phyloP scores from a whole-genome alignment of 164 flowering plant genomes.

The Tetracentron sinense region DNA sequence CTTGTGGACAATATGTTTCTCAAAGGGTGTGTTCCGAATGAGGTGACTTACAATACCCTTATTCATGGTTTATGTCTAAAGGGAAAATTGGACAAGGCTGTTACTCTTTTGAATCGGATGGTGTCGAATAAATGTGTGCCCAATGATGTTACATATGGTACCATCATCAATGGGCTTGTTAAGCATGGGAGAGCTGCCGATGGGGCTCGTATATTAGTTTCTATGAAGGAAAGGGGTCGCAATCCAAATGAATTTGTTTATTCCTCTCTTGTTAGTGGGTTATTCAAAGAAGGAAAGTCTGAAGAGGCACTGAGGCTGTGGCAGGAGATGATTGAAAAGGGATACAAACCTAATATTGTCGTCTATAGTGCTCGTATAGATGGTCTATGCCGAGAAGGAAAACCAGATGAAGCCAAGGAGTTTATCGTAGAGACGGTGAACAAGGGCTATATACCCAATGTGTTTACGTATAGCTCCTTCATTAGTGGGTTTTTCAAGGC shows the following conservation, averaged over 20 bases:
- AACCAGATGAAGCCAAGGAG: conserved; percentile 47
- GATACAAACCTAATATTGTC: conserved; percentile 58
- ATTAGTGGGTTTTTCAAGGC: conserved; percentile 62
- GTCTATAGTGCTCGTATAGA: conserved; percentile 71
- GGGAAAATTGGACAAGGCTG: conserved; percentile 76
- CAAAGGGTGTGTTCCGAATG: conserved; percentile 83
- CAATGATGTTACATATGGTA: conserved; percentile 74
- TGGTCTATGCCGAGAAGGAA: conserved; percentile 66
- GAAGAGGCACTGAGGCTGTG: conserved; percentile 61
- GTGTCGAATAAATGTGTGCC: conserved; percentile 57
- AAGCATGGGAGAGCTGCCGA: conserved; percentile 61
- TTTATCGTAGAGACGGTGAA: conserved; percentile 49
- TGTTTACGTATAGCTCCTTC: conserved; percentile 69
- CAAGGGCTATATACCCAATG: conserved; percentile 59
- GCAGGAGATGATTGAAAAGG: conserved; percentile 53
- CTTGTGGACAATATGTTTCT: conserved; percentile 82
- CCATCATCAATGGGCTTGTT: conserved; percentile 74
- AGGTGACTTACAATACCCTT: conserved; percentile 74
- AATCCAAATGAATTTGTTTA: conserved; percentile 54
- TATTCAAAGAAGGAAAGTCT: conserved; percentile 67
- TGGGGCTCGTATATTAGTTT: conserved; percentile 36
- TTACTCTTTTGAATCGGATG: conserved; percentile 61
- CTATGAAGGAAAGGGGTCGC: conserved; percentile 68
- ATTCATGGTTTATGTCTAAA: conserved; percentile 71
- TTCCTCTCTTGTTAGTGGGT: conserved; percentile 70